Percentiles rank a stretch among this genome's conserved stretches.
Conservation (phyloP, 2,329 filamentous ascomycete genomes). For the Verticillium isaacii region DNA sequence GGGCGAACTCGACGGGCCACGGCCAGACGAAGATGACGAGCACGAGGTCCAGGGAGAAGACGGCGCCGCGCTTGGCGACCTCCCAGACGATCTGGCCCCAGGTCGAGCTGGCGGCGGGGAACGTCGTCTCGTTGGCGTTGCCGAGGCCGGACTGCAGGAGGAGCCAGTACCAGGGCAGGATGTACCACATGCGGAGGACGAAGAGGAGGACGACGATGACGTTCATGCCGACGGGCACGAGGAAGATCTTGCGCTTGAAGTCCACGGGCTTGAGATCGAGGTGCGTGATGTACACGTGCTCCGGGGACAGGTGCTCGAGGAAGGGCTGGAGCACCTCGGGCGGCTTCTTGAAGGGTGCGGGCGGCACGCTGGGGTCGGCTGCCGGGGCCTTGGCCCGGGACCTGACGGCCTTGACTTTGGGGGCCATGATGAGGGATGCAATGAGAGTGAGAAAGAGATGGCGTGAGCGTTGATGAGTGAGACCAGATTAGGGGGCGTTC, state of each 20-base stretch:
- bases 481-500: background rate
- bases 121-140: constrained; percentile 59
- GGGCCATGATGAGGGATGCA: constrained; percentile 12
- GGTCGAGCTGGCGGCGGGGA: constrained; percentile 52
- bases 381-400: constrained; percentile 22
- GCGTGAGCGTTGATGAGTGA: background rate
- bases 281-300: constrained; percentile 79
- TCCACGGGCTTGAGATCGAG: constrained; percentile 65
- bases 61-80: constrained; percentile 54
- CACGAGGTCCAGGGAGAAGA: constrained; percentile 70
- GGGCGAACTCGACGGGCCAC: constrained; percentile 70
- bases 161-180: constrained; percentile 67
- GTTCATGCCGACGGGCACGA: constrained; percentile 76
- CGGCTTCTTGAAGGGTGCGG: constrained; percentile 64
- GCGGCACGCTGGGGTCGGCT: constrained; percentile 31
- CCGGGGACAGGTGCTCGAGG: constrained; percentile 58
- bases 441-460: background rate
- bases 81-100: constrained; percentile 53
- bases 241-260: constrained; percentile 80
- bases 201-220: constrained; percentile 60
- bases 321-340: constrained; percentile 62
- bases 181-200: constrained; percentile 61
- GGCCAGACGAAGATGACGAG: constrained; percentile 64
- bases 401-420: constrained; percentile 26
- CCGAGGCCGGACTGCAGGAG: constrained; percentile 63